Percentiles rank a stretch among this genome's conserved stretches.
These are phyloP conservation scores for Megacollybia marginata DNA, from an alignment of 768 basidiomycete species.

Conservation along the genomic window DNA sequence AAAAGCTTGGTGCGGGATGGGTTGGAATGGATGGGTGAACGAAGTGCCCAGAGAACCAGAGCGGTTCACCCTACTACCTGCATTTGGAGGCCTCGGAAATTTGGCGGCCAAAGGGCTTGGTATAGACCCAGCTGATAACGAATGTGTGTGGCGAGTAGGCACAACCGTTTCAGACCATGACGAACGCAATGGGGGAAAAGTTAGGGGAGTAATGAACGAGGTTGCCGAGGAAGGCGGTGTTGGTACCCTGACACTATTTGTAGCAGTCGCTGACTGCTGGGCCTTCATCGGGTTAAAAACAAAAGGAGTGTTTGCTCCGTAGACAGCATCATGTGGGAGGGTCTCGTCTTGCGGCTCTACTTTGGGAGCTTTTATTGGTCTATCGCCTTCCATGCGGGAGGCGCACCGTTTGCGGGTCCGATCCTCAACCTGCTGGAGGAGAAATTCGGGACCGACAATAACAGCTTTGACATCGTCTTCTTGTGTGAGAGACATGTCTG, in stretches of 20 bases:
- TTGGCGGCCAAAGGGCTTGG: neutral
- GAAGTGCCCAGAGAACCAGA: conserved; percentile 48
- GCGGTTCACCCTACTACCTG: conserved; percentile 38
- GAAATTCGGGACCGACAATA: no score
- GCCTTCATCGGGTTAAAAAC: no score
- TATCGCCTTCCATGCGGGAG: conserved; percentile 33
- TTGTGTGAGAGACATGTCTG: neutral
- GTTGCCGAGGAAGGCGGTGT: no score
- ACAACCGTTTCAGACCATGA: conserved; percentile 9
- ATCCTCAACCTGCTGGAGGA: conserved; percentile 14
- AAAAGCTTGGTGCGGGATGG: conserved; percentile 7
- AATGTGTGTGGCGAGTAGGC: conserved; percentile 8
- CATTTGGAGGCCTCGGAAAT: neutral
- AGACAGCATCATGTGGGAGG: conserved; percentile 15
- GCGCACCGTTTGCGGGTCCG: conserved; percentile 37
- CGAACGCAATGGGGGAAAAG: conserved; percentile 10
- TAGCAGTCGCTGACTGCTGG: no score
- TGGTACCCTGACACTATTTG: no score
- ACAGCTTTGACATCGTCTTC: no score
- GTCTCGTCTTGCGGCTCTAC: conserved; percentile 39
- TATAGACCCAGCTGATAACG: conserved; percentile 9
- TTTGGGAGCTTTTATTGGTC: conserved; percentile 38
- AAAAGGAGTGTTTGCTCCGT: neutral
- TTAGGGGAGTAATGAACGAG: conserved; percentile 6
- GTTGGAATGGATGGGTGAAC: conserved; percentile 27